Evolutionary conservation across 257 asterid genomes (phyloP), one percentile per base, ranked within the genome.

Genomic region (Petunia axillaris): DNA sequence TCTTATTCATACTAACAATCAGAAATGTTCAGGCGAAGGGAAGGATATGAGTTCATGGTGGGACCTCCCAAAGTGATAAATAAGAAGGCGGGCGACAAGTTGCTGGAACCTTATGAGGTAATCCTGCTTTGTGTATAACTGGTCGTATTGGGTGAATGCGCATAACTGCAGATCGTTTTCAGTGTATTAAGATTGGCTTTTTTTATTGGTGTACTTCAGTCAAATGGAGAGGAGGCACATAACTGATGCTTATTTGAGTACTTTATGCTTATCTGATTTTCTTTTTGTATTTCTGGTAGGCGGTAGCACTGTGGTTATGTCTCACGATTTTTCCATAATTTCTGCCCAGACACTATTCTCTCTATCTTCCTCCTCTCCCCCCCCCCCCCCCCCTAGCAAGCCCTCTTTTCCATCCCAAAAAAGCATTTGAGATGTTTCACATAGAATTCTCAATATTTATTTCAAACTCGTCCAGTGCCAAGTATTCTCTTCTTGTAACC

Each of bases 31-130:
- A 95, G 99, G 97, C 95, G 99, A 76, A 92, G 99, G 86, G 99
- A 96, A 92, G 99, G 99, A 85, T 94, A 84, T 8, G 99, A 96
- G 84, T 94, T 94, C 95, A 96, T 96, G 99, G 99, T 96, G 82
- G 99, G 99, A 60, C 99, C 99, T 13, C 99, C 99, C 77, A 96
- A 94, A 87, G 98, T 96, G 80, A 96, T 96, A 81, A 96, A 96
- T 87, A 96, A 92, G 85, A 88, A 39, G 40, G 94, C 82, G 79
- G 43, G 87, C n/a, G 99, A 91, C 89, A 90, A 90, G 82, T 76
- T 91, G 87, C 89, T 92, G 63, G 99, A 96, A 84, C 98, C 99
- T 66, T 94, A 77, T 77, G 99, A 96, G 99, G 98, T 92, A 79
- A 87, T 77, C 58, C 2, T 37, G 64, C 15, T 48, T 67, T 15